Percentiles rank a stretch among this genome's conserved stretches.
Evolutionary conservation across 179 eudicot species (phyloP).

Genomic region (Spinacia oleracea): DNA sequence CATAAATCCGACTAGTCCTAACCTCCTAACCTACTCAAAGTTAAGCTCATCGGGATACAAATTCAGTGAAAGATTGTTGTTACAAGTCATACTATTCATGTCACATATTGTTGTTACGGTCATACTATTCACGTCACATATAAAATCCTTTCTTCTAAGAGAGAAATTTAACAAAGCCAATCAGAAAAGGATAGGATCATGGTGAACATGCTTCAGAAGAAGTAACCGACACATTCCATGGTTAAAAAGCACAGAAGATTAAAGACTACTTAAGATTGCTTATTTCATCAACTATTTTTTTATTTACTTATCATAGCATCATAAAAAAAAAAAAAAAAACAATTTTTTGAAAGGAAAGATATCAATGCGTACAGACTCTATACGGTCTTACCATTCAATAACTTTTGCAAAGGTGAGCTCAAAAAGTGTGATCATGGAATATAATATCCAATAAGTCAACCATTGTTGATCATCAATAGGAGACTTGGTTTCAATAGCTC

Average conservation of each 20-base stretch:
- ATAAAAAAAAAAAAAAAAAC: background rate
- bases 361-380: slow-evolving; percentile 20
- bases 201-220: background rate
- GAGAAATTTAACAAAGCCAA: background rate
- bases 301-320: background rate
- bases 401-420: slow-evolving; percentile 86
- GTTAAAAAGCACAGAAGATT: background rate
- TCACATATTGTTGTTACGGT: background rate
- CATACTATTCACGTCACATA: background rate
- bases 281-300: background rate
- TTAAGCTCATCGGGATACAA: background rate
- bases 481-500: slow-evolving; percentile 88
- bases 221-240: background rate
- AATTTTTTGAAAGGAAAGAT: background rate
- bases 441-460: slow-evolving; percentile 95
- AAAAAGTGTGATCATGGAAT: slow-evolving; percentile 85
- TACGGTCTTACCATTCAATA: slow-evolving; percentile 66
- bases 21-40: background rate
- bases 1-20: too few relatives aligned
- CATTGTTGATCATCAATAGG: slow-evolving; percentile 86
- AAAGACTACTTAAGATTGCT: background rate
- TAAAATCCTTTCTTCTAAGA: background rate
- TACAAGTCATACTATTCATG: background rate
- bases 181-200: background rate
- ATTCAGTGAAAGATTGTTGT: background rate